Evolutionary conservation across 2,329 filamentous ascomycete species (phyloP).

Genomic region (Colletotrichum tanaceti): DNA sequence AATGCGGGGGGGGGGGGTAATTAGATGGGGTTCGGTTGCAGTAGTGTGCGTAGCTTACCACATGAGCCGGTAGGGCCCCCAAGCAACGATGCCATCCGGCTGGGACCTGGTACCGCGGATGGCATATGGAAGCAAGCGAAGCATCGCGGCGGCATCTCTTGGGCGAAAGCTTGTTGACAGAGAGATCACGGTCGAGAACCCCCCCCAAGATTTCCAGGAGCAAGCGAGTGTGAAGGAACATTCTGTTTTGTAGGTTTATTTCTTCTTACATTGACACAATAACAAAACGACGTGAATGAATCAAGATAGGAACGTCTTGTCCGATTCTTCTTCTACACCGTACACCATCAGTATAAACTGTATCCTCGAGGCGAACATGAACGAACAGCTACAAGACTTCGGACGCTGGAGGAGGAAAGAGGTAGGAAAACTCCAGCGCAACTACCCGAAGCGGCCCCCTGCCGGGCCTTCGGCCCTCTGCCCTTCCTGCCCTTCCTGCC

Average conservation of each 20-base stretch:
- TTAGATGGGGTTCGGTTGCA: slow-evolving; percentile 2
- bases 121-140: neutral
- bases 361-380: neutral
- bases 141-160: neutral
- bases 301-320: too few relatives aligned
- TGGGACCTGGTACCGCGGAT: neutral
- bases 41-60: slow-evolving; percentile 18
- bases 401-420: too few relatives aligned
- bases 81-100: slow-evolving; percentile 9
- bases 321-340: too few relatives aligned
- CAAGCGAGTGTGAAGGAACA: too few relatives aligned
- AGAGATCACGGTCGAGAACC: too few relatives aligned
- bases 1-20: slow-evolving; percentile 28
- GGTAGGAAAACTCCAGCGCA: too few relatives aligned
- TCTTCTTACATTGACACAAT: too few relatives aligned
- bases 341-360: neutral
- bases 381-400: slow-evolving; percentile 1
- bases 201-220: too few relatives aligned
- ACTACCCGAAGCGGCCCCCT: too few relatives aligned
- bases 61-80: neutral
- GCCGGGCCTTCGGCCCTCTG: too few relatives aligned
- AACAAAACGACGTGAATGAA: neutral
- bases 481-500: too few relatives aligned
- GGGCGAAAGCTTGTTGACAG: neutral
- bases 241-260: too few relatives aligned